Evolutionary conservation across 2,329 filamentous ascomycete genomes (phyloP), one percentile per base, ranked within the genome.

Genomic region (Basipetospora chlamydospora): DNA sequence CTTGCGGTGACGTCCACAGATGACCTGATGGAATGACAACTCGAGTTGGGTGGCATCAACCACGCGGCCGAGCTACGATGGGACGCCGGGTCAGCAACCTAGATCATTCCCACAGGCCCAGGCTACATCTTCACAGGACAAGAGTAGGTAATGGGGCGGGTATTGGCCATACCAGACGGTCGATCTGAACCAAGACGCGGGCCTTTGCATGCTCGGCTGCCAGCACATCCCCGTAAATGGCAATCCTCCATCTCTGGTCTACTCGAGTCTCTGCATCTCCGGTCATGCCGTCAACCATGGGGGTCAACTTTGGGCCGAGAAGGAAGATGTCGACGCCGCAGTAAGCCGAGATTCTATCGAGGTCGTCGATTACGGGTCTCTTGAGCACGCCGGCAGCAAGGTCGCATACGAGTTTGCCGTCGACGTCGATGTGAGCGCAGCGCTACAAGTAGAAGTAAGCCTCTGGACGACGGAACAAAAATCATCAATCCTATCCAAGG

Each of bases 191-290:
- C 55, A 98, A 64, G 28, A 95, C 78, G 45, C 90, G 76, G 13
- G 88, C 94, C 68, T 98, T 98, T 38, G 90, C 90, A 59, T 96
- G 88, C 58, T 98, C 90, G 20, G 85, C 81, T 46, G 86, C 94
- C 61, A 96, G 77, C 58, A 90, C 80, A 54, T 98, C 90, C 38
- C 90, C 88, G 50, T 90, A 98, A 45, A 98, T 92, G 48, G 85
- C 82, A 42, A 95, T 80, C 52, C 88, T 78, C 65, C 92, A 86
- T 47, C 88, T 77, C 56, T 90, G 83, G 56, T 95, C 87, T 49
- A 84, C 80, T 47, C 82, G 82, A 50, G 90, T 78, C 50, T 90
- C 78, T 26, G 76, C 75, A 50, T 85, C 82, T 45, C 82, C 85
- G 31, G 81, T 81, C 43, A 81, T 66, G 28, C 77, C 70, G 39